phyloP scores from a whole-genome alignment of 192 early-diverging fungal species.

The Mortierella hygrophila region DNA sequence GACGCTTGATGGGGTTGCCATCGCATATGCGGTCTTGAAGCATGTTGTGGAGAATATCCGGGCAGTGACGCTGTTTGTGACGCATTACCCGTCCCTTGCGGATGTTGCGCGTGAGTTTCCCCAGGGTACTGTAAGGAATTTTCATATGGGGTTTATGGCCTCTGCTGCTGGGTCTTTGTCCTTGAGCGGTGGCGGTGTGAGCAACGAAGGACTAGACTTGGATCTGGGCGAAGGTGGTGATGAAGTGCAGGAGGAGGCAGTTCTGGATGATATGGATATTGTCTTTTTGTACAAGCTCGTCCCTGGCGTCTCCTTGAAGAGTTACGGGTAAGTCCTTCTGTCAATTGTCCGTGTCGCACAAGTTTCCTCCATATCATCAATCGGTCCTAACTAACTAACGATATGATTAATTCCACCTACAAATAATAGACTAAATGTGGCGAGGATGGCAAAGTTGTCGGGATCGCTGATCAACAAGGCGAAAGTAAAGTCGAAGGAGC shows the following conservation, averaged over 20 bases:
- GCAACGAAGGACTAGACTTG: constrained; percentile 7
- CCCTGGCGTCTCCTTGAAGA: constrained; percentile 69
- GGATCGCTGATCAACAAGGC: constrained; percentile 63
- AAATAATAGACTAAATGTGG: constrained; percentile 74
- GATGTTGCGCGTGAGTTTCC: constrained; percentile 55
- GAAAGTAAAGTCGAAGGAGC: constrained; percentile 64
- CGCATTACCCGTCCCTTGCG: constrained; percentile 82
- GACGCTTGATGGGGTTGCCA: constrained; percentile 77
- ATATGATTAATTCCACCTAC: not conserved
- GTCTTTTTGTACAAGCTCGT: constrained; percentile 79
- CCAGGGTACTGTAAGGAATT: constrained; percentile 38
- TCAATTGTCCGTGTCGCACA: not conserved
- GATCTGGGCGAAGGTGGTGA: not conserved
- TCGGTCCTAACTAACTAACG: too few relatives aligned
- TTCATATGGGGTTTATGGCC: constrained; percentile 69
- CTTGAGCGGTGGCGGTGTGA: not conserved
- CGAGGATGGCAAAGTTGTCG: constrained; percentile 74
- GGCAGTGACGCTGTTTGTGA: constrained; percentile 79
- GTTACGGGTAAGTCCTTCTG: constrained; percentile 70
- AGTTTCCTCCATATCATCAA: not conserved
- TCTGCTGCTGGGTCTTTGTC: constrained; percentile 31
- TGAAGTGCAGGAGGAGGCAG: not conserved
- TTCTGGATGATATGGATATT: constrained; percentile 58
- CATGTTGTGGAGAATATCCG: constrained; percentile 65
- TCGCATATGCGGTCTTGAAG: constrained; percentile 75